Conservation (phyloP, 2,329 filamentous ascomycete species). For the Cercospora beticola region DNA sequence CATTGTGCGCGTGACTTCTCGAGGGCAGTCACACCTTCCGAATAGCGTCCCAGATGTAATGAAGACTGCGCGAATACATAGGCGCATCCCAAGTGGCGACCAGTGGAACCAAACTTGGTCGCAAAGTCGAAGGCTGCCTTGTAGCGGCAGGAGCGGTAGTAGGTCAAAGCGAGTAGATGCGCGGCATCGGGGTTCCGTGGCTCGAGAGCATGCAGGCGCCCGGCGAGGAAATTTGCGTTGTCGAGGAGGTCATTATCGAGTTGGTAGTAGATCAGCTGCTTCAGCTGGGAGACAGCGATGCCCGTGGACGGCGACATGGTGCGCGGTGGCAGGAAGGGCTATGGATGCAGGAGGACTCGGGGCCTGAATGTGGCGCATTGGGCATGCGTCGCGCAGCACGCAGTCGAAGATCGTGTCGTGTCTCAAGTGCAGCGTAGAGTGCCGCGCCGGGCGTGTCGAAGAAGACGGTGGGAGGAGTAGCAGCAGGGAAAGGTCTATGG, state of each 20-base stretch:
- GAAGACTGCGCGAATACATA: slow-evolving; percentile 92
- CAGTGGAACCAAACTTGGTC: slow-evolving; percentile 68
- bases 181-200: slow-evolving; percentile 74
- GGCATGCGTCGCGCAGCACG: neutral
- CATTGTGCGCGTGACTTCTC: slow-evolving; percentile 79
- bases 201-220: slow-evolving; percentile 81
- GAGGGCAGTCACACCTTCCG: slow-evolving; percentile 78
- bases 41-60: slow-evolving; percentile 71
- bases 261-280: slow-evolving; percentile 67
- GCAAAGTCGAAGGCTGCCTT: slow-evolving; percentile 84
- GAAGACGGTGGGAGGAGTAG: neutral
- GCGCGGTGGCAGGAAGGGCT: neutral
- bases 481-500: neutral
- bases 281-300: slow-evolving; percentile 60
- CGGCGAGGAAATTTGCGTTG: slow-evolving; percentile 91
- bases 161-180: slow-evolving; percentile 80
- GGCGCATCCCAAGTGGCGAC: slow-evolving; percentile 77
- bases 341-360: neutral
- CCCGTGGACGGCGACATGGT: slow-evolving; percentile 57
- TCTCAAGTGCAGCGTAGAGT: slow-evolving; percentile 1
- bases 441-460: neutral
- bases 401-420: neutral
- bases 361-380: neutral
- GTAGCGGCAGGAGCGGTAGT: slow-evolving; percentile 77
- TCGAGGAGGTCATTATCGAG: slow-evolving; percentile 87